phyloP scores from a whole-genome alignment of 2,329 filamentous ascomycete species.

The Fusarium nelsonii region DNA sequence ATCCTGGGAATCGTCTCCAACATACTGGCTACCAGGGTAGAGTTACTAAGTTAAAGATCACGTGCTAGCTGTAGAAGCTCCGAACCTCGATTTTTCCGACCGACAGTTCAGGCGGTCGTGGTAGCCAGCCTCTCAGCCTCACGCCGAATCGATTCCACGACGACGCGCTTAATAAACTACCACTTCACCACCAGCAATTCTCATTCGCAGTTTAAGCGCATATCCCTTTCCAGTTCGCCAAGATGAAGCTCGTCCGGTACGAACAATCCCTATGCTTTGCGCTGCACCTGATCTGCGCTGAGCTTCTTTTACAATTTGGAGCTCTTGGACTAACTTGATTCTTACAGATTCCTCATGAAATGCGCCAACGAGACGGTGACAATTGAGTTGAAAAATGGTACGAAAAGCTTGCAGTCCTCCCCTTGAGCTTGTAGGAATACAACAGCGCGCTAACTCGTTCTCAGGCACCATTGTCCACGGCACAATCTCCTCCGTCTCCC shows the following conservation, averaged over 20 bases:
- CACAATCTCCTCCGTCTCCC: constrained; percentile 95
- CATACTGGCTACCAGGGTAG: neutral
- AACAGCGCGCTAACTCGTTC: constrained; percentile 24
- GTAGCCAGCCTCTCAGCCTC: constrained; percentile 50
- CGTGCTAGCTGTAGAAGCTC: constrained; percentile 40
- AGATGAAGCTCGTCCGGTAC: constrained; percentile 98
- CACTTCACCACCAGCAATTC: constrained; percentile 17
- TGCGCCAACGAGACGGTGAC: constrained; percentile 99
- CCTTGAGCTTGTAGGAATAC: neutral
- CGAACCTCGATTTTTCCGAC: constrained; percentile 51
- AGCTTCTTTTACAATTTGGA: constrained; percentile 38
- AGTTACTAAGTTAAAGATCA: constrained; percentile 26
- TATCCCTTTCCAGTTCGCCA: constrained; percentile 54
- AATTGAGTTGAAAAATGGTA: constrained; percentile 98
- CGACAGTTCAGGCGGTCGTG: constrained; percentile 47
- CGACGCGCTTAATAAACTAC: constrained; percentile 37
- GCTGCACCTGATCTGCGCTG: constrained; percentile 38
- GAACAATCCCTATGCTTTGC: constrained; percentile 47
- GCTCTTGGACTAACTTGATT: constrained; percentile 45
- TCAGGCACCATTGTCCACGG: constrained; percentile 94
- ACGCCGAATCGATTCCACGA: constrained; percentile 42
- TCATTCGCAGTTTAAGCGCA: constrained; percentile 13
- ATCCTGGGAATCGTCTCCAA: neutral
- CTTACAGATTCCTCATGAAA: constrained; percentile 94
- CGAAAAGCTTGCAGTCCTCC: constrained; percentile 41